Conservation (phyloP, 2,329 filamentous ascomycete genomes). For the Apiospora sp. region DNA sequence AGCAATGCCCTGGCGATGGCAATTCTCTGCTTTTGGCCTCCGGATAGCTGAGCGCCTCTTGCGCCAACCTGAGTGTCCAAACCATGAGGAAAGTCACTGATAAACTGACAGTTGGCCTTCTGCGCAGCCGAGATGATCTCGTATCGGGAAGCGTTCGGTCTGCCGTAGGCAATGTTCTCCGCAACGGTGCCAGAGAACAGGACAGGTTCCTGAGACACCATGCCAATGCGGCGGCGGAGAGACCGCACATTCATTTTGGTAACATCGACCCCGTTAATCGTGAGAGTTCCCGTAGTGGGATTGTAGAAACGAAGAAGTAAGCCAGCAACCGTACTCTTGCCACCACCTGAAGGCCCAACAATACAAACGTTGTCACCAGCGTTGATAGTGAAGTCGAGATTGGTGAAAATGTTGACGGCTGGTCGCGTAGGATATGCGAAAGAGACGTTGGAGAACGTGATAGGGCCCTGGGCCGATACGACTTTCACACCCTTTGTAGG, state of each 20-base stretch:
- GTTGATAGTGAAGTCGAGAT: constrained; percentile 88
- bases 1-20: constrained; percentile 94
- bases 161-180: constrained; percentile 92
- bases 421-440: constrained; percentile 96
- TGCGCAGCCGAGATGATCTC: constrained; percentile 89
- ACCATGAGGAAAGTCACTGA: constrained; percentile 94
- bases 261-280: constrained; percentile 86
- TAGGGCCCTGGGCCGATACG: constrained; percentile 83
- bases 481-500: constrained; percentile 84
- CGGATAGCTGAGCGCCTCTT: constrained; percentile 90
- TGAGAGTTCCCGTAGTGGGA: constrained; percentile 78
- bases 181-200: constrained; percentile 86
- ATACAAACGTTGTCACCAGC: constrained; percentile 95
- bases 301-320: constrained; percentile 91
- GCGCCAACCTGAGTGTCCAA: constrained; percentile 94
- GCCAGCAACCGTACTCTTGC: constrained; percentile 95
- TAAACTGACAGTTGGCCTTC: constrained; percentile 95
- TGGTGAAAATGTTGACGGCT: constrained; percentile 89
- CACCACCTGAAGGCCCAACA: constrained; percentile 93
- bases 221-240: constrained; percentile 87
- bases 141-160: constrained; percentile 75
- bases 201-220: constrained; percentile 95
- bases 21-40: constrained; percentile 97
- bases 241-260: constrained; percentile 91
- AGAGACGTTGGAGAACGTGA: constrained; percentile 83